A percentile compares a stretch with the other conserved stretches of the same genome.
Conservation (phyloP, 345 rosid species). For the Brassica carinata region DNA sequence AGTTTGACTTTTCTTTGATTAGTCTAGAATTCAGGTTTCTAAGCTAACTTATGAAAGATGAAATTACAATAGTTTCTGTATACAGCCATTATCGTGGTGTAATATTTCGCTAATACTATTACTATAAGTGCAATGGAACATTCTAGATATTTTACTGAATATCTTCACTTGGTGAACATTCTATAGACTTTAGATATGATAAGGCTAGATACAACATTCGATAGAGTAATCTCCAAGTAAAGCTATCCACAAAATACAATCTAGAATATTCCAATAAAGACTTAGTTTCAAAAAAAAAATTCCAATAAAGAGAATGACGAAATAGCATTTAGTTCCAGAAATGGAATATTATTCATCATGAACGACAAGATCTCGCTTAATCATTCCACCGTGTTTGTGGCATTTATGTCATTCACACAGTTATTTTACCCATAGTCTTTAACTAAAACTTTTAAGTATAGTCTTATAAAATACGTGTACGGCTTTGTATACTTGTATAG, state of each 20-base stretch:
- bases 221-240: background rate
- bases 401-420: background rate
- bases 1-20: background rate
- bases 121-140: background rate
- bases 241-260: background rate
- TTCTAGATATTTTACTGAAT: background rate
- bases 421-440: background rate
- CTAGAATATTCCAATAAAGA: background rate
- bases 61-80: background rate
- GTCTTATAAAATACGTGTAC: background rate
- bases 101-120: background rate
- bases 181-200: background rate
- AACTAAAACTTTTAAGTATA: background rate
- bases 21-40: background rate
- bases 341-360: background rate
- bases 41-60: background rate
- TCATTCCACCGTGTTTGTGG: background rate
- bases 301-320: background rate
- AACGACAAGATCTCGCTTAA: background rate
- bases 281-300: no score
- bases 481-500: background rate
- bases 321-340: background rate
- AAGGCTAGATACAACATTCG: background rate
- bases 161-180: background rate
- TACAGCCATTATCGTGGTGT: background rate